These are phyloP conservation scores for Bodo saltans DNA, from an alignment of 78 protist species.

Conservation along the genomic window DNA sequence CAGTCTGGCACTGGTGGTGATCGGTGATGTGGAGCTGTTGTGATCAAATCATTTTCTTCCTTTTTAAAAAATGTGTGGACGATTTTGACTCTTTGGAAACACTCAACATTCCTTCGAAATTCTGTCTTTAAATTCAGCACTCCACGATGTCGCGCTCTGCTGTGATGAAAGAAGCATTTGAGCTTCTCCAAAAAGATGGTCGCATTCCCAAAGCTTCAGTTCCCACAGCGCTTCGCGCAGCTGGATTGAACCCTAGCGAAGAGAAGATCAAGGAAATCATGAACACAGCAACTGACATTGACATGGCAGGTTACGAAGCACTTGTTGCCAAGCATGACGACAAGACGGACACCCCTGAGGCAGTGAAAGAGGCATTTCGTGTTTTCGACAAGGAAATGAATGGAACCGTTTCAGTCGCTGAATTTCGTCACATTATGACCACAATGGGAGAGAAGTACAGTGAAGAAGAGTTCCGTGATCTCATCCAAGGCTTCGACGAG, in stretches of 20 bases:
- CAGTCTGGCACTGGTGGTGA: background rate
- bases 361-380: slow-evolving; percentile 88
- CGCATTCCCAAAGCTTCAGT: background rate
- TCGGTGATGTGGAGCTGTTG: background rate
- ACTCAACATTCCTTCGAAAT: too few species aligned
- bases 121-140: too few species aligned
- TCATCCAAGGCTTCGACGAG: slow-evolving; percentile 75
- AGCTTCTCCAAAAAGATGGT: slow-evolving; percentile 3
- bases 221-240: slow-evolving; percentile 22
- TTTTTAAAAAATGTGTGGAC: too few species aligned
- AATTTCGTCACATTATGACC: slow-evolving; percentile 90
- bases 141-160: background rate
- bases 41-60: too few species aligned
- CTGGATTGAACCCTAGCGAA: slow-evolving; percentile 28
- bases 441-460: slow-evolving; percentile 89
- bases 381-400: slow-evolving; percentile 98
- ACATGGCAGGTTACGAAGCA: background rate
- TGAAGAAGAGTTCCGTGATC: slow-evolving; percentile 92
- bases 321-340: slow-evolving; percentile 6
- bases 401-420: slow-evolving; percentile 94
- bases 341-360: slow-evolving; percentile 10
- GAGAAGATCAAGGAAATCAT: slow-evolving; percentile 19
- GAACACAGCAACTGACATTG: background rate
- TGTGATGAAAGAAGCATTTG: background rate
- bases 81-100: too few species aligned